A percentile compares a stretch with the other conserved stretches of the same genome.
Evolutionary conservation across 179 eudicot genomes (phyloP).

Genomic region (Silene coronaria): DNA sequence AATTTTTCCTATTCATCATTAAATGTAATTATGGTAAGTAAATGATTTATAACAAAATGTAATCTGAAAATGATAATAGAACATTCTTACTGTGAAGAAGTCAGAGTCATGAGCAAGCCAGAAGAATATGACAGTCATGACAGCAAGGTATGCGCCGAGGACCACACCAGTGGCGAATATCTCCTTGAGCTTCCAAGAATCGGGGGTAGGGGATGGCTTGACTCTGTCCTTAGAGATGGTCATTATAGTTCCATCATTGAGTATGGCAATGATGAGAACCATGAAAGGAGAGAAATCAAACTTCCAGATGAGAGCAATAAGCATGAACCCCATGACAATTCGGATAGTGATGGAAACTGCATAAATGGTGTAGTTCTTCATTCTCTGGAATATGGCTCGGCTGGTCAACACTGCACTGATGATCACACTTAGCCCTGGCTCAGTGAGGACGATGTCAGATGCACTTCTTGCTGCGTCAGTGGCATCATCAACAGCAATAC

Average conservation of each 20-base stretch:
- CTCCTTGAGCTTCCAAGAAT: conserved; percentile 85
- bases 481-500: conserved; percentile 89
- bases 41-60: neutral
- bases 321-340: conserved; percentile 77
- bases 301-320: conserved; percentile 80
- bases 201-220: conserved; percentile 86
- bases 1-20: conserved; percentile 40
- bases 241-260: conserved; percentile 96
- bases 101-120: conserved; percentile 59
- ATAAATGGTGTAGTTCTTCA: conserved; percentile 93
- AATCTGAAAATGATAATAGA: neutral
- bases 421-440: conserved; percentile 87
- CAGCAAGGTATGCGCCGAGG: conserved; percentile 74
- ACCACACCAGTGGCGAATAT: conserved; percentile 88
- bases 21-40: neutral
- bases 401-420: conserved; percentile 77
- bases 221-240: conserved; percentile 92
- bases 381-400: conserved; percentile 90
- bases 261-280: conserved; percentile 84
- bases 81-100: conserved; percentile 59
- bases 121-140: conserved; percentile 84
- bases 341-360: conserved; percentile 92
- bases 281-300: conserved; percentile 91
- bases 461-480: conserved; percentile 91
- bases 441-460: conserved; percentile 82